Evolutionary conservation across 495 filamentous ascomycete genomes (phyloP).

Genomic region (Aspergillus nanangensis): DNA sequence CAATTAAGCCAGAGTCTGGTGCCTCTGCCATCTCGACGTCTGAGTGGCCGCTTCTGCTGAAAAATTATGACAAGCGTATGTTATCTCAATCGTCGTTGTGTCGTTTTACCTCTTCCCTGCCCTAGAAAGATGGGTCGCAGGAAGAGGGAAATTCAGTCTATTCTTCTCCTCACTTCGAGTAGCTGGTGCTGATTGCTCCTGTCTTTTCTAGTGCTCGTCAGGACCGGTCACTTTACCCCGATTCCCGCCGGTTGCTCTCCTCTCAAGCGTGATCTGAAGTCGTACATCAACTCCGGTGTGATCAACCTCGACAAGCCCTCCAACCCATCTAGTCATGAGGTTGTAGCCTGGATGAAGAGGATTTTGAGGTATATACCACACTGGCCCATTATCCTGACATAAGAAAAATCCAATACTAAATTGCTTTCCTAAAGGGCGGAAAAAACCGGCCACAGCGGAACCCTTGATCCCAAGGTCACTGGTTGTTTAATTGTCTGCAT

Average conservation of each 20-base stretch:
- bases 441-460: conserved; percentile 97
- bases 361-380: conserved; percentile 68
- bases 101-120: too few species aligned
- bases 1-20: conserved; percentile 80
- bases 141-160: too few species aligned
- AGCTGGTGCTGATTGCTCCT: conserved; percentile 19
- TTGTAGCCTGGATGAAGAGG: conserved; percentile 97
- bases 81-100: conserved; percentile 9
- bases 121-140: too few species aligned
- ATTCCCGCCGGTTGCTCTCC: conserved; percentile 86
- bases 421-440: conserved; percentile 60
- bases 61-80: conserved; percentile 82
- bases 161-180: conserved; percentile 6
- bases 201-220: conserved; percentile 62
- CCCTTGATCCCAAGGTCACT: conserved; percentile 90
- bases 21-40: conserved; percentile 70
- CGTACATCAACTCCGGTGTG: conserved; percentile 90
- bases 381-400: not conserved
- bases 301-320: conserved; percentile 99
- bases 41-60: conserved; percentile 84
- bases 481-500: conserved; percentile 95
- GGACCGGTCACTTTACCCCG: conserved; percentile 89
- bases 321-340: conserved; percentile 96
- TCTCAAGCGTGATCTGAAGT: conserved; percentile 86
- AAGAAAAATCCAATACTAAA: conserved; percentile 14